phyloP scores from a whole-genome alignment of 139 green algal genomes.

The Bryopsis sp. region DNA sequence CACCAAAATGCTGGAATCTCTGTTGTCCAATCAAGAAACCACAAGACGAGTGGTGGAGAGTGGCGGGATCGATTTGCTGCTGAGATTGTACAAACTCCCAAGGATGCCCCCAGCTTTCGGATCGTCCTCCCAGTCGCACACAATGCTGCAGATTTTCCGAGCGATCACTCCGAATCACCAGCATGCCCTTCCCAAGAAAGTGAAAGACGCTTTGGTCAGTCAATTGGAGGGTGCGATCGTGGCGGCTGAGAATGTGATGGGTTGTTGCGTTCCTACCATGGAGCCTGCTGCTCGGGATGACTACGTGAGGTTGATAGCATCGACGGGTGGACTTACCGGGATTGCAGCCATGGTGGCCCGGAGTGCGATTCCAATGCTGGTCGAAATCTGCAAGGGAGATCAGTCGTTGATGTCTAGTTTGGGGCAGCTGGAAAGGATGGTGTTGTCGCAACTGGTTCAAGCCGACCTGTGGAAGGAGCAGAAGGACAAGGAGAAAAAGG shows the following conservation, averaged over 20 bases:
- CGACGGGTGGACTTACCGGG: conserved; percentile 6
- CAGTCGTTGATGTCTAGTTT: conserved; percentile 41
- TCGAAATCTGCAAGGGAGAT: conserved; percentile 30
- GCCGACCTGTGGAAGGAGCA: conserved; percentile 42
- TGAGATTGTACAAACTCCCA: conserved; percentile 70
- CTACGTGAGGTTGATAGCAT: conserved; percentile 1
- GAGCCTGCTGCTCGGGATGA: neutral
- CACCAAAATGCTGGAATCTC: conserved; percentile 71
- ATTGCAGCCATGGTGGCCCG: conserved; percentile 1
- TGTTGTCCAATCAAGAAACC: conserved; percentile 59
- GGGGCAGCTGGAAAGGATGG: conserved; percentile 51
- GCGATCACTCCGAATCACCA: conserved; percentile 41
- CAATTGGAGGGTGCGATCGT: conserved; percentile 11
- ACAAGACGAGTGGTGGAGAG: conserved; percentile 62
- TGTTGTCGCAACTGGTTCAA: conserved; percentile 52
- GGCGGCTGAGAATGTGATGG: neutral
- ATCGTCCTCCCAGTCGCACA: conserved; percentile 56
- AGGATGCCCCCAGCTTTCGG: conserved; percentile 56
- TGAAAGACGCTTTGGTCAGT: neutral
- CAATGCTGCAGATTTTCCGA: conserved; percentile 69
- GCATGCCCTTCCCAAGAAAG: conserved; percentile 17
- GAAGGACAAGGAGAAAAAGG: conserved; percentile 17
- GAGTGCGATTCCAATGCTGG: neutral
- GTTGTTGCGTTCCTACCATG: neutral
- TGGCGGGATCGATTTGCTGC: conserved; percentile 61